Base-by-base conservation (phyloP, 1,139 yeast species). In the Diutina siamensis region DNA sequence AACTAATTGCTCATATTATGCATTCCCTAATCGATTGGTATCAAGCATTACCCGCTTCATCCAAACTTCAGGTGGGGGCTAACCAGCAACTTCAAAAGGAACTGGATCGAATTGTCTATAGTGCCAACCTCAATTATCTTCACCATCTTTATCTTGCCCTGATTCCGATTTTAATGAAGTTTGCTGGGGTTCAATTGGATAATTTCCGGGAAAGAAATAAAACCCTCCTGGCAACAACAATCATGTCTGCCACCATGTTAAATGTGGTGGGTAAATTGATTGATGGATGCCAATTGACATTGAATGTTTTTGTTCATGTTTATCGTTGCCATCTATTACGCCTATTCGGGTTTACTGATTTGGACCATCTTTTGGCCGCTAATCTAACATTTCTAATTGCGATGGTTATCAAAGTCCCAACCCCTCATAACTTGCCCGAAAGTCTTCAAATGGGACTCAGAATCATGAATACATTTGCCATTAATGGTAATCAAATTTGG, bases 111-210 rank as follows among this genome's bases (percentile, higher is more conserved):
- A n/a, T 35, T 5, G 22, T 35, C 18, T 35, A 21, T 17, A 21
- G 18, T n/a, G 10, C 22, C 27, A 21, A 35, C 10, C 40, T 35
- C 28, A 35, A 35, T 20, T 35, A 35, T 21, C 40, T 35, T 13
- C 40, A 35, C 15, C 40, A 35, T 13, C 12, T 35, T 13, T 35
- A 35, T n/a, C 28, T 35, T 15, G 40, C 40, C n/a, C 22, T 35
- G 40, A 35, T 35, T 35, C 40, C 40, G 2, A 35, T 35, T 7
- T 21, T 35, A 10, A 35, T 35, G 40, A 35, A 35, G 18, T 35
- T 20, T n/a, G 40, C 40, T 15, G 18, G 20, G 28, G 40, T 35
- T 20, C 40, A 35, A 20, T 20, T 35, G 17, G n/a, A 13, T 12
- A 35, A 17, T 5, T 35, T 35, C 10, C 15, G 20, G 4, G 15